phyloP scores from a whole-genome alignment of 352 stramenopile genomes.

The Globisporangium mamillatum region DNA sequence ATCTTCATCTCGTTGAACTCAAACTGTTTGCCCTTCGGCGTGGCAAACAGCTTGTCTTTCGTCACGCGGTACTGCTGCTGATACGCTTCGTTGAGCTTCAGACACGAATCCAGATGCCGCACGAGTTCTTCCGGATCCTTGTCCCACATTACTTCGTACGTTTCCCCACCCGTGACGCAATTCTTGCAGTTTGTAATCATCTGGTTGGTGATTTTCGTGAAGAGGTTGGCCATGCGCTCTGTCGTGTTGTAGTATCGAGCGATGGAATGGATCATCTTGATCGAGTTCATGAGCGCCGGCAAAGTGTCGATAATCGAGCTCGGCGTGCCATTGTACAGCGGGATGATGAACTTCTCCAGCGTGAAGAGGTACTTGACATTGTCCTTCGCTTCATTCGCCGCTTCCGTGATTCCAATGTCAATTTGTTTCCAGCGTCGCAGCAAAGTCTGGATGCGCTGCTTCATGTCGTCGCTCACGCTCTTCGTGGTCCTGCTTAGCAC shows the following conservation, averaged over 20 bases:
- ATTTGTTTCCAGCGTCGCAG: constrained; percentile 97
- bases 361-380: constrained; percentile 99
- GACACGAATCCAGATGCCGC: constrained; percentile 92
- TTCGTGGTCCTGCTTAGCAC: constrained; percentile 88
- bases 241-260: constrained; percentile 99
- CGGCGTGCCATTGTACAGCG: constrained; percentile 90
- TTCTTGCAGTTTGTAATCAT: constrained; percentile 98
- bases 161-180: constrained; percentile 87
- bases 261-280: constrained; percentile 99
- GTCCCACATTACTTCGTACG: constrained; percentile 92
- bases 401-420: constrained; percentile 97
- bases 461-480: constrained; percentile 84
- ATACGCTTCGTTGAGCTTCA: constrained; percentile 98
- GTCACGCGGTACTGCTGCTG: constrained; percentile 98
- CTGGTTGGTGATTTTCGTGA: constrained; percentile 98
- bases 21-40: constrained; percentile 97
- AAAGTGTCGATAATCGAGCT: constrained; percentile 98
- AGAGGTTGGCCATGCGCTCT: constrained; percentile 96
- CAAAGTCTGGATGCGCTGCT: constrained; percentile 92
- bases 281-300: constrained; percentile 97
- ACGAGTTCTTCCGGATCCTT: constrained; percentile 95
- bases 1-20: constrained; percentile 99
- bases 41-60: constrained; percentile 95
- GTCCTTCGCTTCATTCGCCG: constrained; percentile 98
- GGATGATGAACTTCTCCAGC: constrained; percentile 95